Conservation (phyloP, 768 basidiomycete genomes). For the Naganishia friedmannii region DNA sequence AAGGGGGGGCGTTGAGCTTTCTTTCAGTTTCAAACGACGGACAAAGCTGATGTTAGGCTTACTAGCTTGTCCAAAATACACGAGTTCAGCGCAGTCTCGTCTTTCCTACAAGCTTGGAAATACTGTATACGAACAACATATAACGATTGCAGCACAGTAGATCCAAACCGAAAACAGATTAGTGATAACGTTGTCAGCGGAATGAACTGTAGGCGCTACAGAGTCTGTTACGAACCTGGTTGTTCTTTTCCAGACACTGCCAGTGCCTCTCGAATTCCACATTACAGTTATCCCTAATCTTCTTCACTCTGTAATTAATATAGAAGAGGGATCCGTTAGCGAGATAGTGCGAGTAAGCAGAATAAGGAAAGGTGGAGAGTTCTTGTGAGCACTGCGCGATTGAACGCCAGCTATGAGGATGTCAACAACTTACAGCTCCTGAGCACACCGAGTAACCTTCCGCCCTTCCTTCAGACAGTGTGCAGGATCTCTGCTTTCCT, state of each 20-base stretch:
- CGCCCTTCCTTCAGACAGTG: slow-evolving; percentile 95
- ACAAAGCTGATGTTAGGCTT: slow-evolving; percentile 50
- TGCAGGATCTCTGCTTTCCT: slow-evolving; percentile 79
- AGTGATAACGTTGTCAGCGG: not conserved
- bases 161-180: not conserved
- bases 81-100: slow-evolving; percentile 79
- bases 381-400: not conserved
- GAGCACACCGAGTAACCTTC: slow-evolving; percentile 90
- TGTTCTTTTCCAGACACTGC: slow-evolving; percentile 88
- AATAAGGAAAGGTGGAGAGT: not conserved
- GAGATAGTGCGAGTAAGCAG: not conserved
- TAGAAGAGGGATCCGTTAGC: too few species aligned
- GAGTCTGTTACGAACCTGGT: slow-evolving; percentile 68
- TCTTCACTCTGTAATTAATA: slow-evolving; percentile 65
- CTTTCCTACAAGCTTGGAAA: slow-evolving; percentile 82
- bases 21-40: not conserved
- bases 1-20: not conserved
- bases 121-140: slow-evolving; percentile 58
- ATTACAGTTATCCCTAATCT: slow-evolving; percentile 88
- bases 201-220: too few species aligned
- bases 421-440: slow-evolving; percentile 68
- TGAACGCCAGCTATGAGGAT: not conserved
- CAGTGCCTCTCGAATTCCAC: slow-evolving; percentile 85
- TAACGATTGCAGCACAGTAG: slow-evolving; percentile 7
- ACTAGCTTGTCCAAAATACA: slow-evolving; percentile 97